phyloP scores from a whole-genome alignment of 208 protist genomes.

The Wallacemonas sp. region DNA sequence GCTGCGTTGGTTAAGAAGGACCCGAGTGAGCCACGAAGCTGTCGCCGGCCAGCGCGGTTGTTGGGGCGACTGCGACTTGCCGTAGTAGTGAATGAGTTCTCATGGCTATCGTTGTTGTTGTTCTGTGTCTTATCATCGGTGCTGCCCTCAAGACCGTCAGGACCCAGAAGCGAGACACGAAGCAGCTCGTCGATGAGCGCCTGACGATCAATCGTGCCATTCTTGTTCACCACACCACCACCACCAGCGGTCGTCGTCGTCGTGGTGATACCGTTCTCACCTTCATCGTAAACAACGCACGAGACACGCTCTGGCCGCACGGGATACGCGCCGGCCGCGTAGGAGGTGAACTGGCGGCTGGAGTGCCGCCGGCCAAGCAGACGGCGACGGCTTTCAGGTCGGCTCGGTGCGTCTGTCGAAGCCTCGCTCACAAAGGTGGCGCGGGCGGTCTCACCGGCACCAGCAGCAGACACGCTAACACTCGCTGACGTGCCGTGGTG shows the following conservation, averaged over 20 bases:
- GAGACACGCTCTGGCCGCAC: slow-evolving; percentile 15
- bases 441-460: background rate
- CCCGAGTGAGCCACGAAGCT: background rate
- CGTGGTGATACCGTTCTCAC: background rate
- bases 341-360: slow-evolving; percentile 14
- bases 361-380: background rate
- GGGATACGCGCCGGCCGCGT: slow-evolving; percentile 23
- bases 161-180: background rate
- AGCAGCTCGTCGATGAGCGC: slow-evolving; percentile 6
- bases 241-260: background rate
- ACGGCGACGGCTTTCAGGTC: background rate
- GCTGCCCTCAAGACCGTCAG: background rate
- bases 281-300: background rate
- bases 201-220: background rate
- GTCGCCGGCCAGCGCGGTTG: background rate
- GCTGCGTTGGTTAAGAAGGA: background rate
- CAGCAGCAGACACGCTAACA: background rate
- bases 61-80: background rate
- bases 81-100: background rate
- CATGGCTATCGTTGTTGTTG: background rate
- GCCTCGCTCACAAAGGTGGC: background rate
- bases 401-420: background rate
- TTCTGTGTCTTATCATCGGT: background rate
- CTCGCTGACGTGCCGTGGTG: background rate
- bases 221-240: background rate